Conservation (phyloP, 306 rosid species). For the Amphicarpaea edgeworthii region DNA sequence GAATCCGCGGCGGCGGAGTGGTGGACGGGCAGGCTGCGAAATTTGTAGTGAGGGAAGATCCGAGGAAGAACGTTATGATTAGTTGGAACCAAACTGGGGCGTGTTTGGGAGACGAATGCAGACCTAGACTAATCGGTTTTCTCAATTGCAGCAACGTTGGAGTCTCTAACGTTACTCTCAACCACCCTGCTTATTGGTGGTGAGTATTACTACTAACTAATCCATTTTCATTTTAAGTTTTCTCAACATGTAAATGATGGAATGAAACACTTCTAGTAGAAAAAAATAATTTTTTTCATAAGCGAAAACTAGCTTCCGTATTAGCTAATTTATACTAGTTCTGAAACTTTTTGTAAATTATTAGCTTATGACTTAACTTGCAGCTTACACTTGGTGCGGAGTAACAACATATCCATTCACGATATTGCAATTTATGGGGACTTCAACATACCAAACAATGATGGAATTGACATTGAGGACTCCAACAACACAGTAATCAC, state of each 20-base stretch:
- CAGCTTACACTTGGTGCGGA: constrained; percentile 87
- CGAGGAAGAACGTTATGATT: constrained; percentile 90
- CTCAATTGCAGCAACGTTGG: constrained; percentile 57
- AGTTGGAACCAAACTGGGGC: constrained; percentile 90
- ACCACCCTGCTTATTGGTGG: constrained; percentile 97
- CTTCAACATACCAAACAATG: constrained; percentile 89
- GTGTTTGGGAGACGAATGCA: constrained; percentile 88
- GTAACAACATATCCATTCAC: constrained; percentile 58
- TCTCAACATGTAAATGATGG: too few relatives aligned
- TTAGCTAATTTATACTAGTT: too few relatives aligned
- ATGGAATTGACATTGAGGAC: constrained; percentile 95
- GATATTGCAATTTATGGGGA: constrained; percentile 84
- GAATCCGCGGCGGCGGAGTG: constrained; percentile 84
- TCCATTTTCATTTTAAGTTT: too few relatives aligned
- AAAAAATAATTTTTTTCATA: too few relatives aligned
- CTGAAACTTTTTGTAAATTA: too few relatives aligned
- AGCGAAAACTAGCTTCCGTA: too few relatives aligned
- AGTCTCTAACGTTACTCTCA: constrained; percentile 64
- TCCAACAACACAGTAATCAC: constrained; percentile 81
- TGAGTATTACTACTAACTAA: constrained; percentile 20
- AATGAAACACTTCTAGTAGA: too few relatives aligned
- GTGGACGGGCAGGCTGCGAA: constrained; percentile 85
- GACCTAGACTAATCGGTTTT: constrained; percentile 87
- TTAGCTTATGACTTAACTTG: too few relatives aligned
- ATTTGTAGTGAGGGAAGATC: constrained; percentile 68